phyloP scores from a whole-genome alignment of 164 flowering plant species.

The Sextonia rubra region DNA sequence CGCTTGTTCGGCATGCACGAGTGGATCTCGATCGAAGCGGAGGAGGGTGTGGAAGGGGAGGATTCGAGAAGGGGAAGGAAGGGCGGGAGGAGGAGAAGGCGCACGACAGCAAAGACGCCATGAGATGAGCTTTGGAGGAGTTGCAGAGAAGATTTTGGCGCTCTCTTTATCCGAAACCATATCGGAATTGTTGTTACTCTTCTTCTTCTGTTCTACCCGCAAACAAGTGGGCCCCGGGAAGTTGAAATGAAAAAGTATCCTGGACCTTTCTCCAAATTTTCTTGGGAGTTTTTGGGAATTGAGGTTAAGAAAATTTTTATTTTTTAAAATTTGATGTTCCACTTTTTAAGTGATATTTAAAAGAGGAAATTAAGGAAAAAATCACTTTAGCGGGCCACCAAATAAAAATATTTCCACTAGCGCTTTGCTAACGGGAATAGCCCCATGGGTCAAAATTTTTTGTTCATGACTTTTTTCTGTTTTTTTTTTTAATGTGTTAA shows the following conservation, averaged over 20 bases:
- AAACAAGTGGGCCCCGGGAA: neutral
- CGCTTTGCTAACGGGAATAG: too few species aligned
- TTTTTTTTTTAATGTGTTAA: too few species aligned
- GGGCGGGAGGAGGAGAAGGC: slow-evolving; percentile 26
- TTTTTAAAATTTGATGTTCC: too few species aligned
- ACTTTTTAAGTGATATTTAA: neutral
- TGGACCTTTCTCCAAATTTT: neutral
- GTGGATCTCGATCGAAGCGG: slow-evolving; percentile 8
- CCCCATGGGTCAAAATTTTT: too few species aligned
- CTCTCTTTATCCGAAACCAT: neutral
- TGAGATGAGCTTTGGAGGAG: slow-evolving; percentile 18
- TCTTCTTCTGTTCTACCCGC: neutral
- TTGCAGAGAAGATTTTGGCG: slow-evolving; percentile 14
- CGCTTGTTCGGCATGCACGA: slow-evolving; percentile 4
- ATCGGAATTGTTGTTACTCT: neutral
- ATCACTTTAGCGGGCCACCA: too few species aligned
- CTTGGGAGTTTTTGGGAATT: neutral
- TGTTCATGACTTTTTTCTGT: too few species aligned
- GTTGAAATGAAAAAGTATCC: neutral
- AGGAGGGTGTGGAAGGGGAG: slow-evolving; percentile 9
- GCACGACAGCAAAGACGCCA: slow-evolving; percentile 33
- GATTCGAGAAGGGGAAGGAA: slow-evolving; percentile 7
- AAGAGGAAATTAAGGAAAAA: too few species aligned
- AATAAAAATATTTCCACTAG: too few species aligned
- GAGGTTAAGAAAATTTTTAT: too few species aligned